Evolutionary conservation across 1,284 basidiomycete genomes (phyloP), one percentile per base, ranked within the genome.

Genomic region (Ustilago trichophora): DNA sequence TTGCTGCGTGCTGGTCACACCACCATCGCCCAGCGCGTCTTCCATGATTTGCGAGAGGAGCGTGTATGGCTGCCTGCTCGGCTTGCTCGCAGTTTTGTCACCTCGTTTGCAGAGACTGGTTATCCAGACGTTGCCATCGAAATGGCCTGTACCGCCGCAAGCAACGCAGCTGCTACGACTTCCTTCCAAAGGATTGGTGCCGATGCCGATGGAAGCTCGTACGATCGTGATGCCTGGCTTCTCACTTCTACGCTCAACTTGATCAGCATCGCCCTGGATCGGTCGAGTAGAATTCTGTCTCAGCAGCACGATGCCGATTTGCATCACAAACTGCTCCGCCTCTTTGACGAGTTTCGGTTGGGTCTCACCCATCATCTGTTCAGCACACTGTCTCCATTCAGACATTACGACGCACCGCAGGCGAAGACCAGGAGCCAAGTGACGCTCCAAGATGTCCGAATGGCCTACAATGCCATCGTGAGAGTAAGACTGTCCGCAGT

Each of bases 391-490:
- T n/a, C n/a, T n/a, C n/a, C n/a, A n/a, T n/a, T n/a, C n/a, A n/a
- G n/a, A n/a, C n/a, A n/a, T n/a, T n/a, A n/a, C n/a, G n/a, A n/a
- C 26, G 19, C 8, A 12, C 0, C 38, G 6, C 16, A 16, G 16
- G 6, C 12, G 32, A 32, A 40, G 25, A 16, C 15, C 13, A 27
- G 35, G 26, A 12, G 19, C 24, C n/a, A 13, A 19, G 15, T 56
- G 25, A 41, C 40, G n/a, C 5, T 33, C 26, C 29, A 11, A 21
- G 45, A 53, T 19, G 48, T 65, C 18, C 51, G 67, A 10, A 31
- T 29, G 18, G 62, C 67, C 3, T 70, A 70, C 57, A 70, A 70
- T 35, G 67, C 62, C 13, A 35, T 37, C 25, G 65, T 70, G 53
- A 38, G 49, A 18, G 42, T 42, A 15, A 36, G 35, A 0, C 27